Evolutionary conservation across 2,329 filamentous ascomycete species (phyloP).

Genomic region (Trichoderma hamatum): DNA sequence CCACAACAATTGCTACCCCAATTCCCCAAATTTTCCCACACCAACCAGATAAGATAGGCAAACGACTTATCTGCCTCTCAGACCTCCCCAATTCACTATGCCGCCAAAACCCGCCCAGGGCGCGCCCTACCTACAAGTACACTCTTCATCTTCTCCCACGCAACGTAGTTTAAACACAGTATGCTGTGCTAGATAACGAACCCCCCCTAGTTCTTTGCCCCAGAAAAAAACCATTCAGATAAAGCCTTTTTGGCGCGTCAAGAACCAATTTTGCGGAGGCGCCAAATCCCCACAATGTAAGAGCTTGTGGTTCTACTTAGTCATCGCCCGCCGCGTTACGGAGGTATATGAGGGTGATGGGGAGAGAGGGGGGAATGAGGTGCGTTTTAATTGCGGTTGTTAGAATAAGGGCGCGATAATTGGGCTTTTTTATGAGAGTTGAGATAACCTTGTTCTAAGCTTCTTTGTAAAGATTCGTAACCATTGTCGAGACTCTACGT

Average conservation of each 20-base stretch:
- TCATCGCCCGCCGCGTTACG: not conserved
- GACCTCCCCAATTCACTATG: not conserved
- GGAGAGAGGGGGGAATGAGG: not conserved
- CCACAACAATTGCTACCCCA: not conserved
- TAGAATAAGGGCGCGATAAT: constrained; percentile 1
- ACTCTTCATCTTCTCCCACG: not conserved
- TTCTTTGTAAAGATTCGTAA: not conserved
- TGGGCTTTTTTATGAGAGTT: not conserved
- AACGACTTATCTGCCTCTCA: not conserved
- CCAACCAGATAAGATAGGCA: not conserved
- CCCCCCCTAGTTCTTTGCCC: not conserved
- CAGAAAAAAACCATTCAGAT: not conserved
- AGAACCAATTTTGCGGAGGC: constrained; percentile 3
- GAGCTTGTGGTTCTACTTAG: not conserved
- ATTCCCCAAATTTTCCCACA: not conserved
- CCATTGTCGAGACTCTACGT: not conserved
- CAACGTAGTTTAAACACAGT: not conserved
- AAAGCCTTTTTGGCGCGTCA: not conserved
- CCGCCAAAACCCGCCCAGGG: constrained; percentile 8
- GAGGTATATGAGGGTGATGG: not conserved
- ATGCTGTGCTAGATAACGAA: not conserved
- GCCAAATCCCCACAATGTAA: constrained; percentile 7
- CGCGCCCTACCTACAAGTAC: not conserved
- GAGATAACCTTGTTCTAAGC: not conserved
- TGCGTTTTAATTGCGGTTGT: not conserved